Percentiles rank a stretch among this genome's conserved stretches.
phyloP scores from a whole-genome alignment of 208 protist genomes.

The Acanthamoeba culbertsoni region DNA sequence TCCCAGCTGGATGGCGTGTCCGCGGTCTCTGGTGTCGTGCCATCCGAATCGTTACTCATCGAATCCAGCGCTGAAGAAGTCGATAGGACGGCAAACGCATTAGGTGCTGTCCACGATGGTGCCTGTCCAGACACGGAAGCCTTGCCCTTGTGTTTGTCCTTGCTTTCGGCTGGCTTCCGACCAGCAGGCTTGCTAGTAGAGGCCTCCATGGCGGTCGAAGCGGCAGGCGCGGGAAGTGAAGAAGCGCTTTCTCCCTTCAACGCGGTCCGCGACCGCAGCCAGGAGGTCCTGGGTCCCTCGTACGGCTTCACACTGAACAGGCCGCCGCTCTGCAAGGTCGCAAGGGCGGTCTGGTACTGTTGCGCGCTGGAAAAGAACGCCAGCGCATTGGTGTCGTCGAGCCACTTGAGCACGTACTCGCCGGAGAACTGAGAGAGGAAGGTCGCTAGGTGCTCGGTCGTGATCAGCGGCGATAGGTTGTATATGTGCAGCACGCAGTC shows the following conservation, averaged over 20 bases:
- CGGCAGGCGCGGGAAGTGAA: not conserved
- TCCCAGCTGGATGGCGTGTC: not conserved
- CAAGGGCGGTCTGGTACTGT: not conserved
- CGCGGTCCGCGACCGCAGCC: not conserved
- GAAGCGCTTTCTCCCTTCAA: constrained; percentile 51
- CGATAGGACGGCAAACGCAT: not conserved
- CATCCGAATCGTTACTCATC: not conserved
- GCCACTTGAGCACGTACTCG: constrained; percentile 36
- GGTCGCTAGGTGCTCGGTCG: constrained; percentile 15
- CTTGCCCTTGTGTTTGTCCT: not conserved
- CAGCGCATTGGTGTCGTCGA: constrained; percentile 49
- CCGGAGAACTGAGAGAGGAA: constrained; percentile 19
- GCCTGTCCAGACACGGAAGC: not conserved
- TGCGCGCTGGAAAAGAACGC: constrained; percentile 47
- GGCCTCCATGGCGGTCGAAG: not conserved
- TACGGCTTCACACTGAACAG: constrained; percentile 1
- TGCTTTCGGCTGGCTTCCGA: not conserved
- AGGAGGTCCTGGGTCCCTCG: constrained; percentile 10
- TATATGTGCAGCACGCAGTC: constrained; percentile 34
- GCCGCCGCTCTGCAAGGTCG: not conserved
- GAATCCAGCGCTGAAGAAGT: not conserved
- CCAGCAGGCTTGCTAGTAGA: not conserved
- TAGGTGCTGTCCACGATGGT: not conserved
- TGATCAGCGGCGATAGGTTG: not conserved
- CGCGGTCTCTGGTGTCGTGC: not conserved